Conservation (phyloP, 108 stramenopile genomes). For the Pseudonitzschia delicatissima region DNA sequence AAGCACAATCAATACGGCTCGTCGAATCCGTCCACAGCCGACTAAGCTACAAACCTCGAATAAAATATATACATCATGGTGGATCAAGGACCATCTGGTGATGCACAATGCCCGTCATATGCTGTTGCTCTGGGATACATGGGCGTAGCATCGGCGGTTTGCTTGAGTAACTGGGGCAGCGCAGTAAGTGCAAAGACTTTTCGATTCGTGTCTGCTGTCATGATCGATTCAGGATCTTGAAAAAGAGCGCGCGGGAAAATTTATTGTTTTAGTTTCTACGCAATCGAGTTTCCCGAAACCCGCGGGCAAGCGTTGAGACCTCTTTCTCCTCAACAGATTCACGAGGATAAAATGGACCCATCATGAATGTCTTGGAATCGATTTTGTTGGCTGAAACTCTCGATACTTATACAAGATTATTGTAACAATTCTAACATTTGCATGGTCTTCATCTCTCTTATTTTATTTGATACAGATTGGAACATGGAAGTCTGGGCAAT, state of each 20-base stretch:
- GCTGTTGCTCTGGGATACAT: slow-evolving; percentile 67
- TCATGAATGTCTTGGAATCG: too few species aligned
- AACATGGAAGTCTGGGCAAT: slow-evolving; percentile 83
- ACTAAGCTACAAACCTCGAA: too few species aligned
- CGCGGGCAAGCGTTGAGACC: not conserved
- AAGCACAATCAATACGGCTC: too few species aligned
- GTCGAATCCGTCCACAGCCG: too few species aligned
- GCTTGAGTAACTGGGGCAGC: slow-evolving; percentile 70
- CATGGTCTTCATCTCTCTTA: not conserved
- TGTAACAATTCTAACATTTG: not conserved
- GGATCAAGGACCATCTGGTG: slow-evolving; percentile 33
- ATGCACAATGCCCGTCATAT: slow-evolving; percentile 75
- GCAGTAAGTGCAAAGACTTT: slow-evolving; percentile 58
- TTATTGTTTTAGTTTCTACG: not conserved
- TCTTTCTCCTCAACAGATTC: too few species aligned
- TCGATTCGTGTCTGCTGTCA: not conserved
- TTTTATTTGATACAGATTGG: slow-evolving; percentile 73
- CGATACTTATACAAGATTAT: too few species aligned
- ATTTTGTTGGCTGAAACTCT: too few species aligned
- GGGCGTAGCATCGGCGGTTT: slow-evolving; percentile 75
- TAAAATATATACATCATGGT: slow-evolving; percentile 29
- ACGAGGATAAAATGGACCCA: too few species aligned
- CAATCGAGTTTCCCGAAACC: not conserved
- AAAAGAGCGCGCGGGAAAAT: not conserved
- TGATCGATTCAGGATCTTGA: not conserved